Conservation (phyloP, 441 rosid genomes). For the Eruca vesicaria region DNA sequence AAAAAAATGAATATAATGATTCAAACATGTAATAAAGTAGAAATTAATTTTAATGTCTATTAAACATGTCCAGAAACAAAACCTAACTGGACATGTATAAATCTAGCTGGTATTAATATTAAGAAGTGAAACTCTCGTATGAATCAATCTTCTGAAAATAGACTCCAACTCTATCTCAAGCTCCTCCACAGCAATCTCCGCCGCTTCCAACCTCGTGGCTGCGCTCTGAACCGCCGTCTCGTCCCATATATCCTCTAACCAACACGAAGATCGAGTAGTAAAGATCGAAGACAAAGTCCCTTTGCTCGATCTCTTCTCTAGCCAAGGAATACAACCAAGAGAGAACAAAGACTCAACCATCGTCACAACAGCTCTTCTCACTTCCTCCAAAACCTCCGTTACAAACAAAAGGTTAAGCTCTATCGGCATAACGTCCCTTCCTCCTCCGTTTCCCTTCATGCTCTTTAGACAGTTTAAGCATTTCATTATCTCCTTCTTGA, state of each 20-base stretch:
- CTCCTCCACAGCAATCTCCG: slow-evolving; percentile 62
- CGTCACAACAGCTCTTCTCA: slow-evolving; percentile 41
- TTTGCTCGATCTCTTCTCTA: slow-evolving; percentile 44
- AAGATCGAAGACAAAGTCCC: slow-evolving; percentile 38
- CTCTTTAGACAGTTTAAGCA: slow-evolving; percentile 48
- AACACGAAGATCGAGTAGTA: slow-evolving; percentile 27
- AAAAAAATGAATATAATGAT: neutral
- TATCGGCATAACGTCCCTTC: slow-evolving; percentile 14
- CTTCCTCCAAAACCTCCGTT: slow-evolving; percentile 56
- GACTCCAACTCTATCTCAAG: slow-evolving; percentile 64
- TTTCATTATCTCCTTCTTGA: slow-evolving; percentile 64
- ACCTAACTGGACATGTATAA: neutral
- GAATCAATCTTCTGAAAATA: slow-evolving; percentile 66
- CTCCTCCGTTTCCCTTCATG: slow-evolving; percentile 31
- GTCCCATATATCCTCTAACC: slow-evolving; percentile 41
- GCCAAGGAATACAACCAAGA: slow-evolving; percentile 62
- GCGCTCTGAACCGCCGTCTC: slow-evolving; percentile 56
- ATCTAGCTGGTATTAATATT: slow-evolving; percentile 55
- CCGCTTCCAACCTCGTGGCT: slow-evolving; percentile 61
- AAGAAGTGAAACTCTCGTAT: slow-evolving; percentile 72
- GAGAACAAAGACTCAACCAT: slow-evolving; percentile 63
- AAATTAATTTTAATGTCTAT: neutral
- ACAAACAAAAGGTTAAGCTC: slow-evolving; percentile 46
- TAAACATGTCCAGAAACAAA: neutral
- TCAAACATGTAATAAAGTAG: neutral